Base-by-base conservation (phyloP, 306 rosid genomes). In the Hippophae tibetana region DNA sequence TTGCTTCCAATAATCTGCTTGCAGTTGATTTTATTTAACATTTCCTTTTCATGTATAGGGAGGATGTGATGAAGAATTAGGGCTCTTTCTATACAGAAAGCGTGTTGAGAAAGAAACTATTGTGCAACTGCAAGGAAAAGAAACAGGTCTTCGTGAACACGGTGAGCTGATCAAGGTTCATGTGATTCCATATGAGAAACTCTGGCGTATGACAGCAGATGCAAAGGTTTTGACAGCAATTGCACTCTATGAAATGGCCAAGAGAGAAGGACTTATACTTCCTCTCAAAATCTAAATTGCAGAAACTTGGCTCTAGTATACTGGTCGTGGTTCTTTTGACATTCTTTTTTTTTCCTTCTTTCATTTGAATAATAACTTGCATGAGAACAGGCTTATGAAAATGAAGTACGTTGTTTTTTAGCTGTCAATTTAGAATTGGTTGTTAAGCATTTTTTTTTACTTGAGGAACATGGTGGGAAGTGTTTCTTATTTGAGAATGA, bases 51-150 rank as follows among this genome's bases (percentile, higher is more conserved):
- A 5, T 65, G 58, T 48, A 9, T 57, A 90, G 98, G 98, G 98
- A 62, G 95, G 96, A 62, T 92, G 96, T 27, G 96, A 87, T 10
- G 98, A 92, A 76, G 98, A 82, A 74, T 59, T 90, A 53, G 74
- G 95, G 72, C 70, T 87, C 54, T 85, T 79, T 70, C 79, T 90
- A 55, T 90, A 75, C 78, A 73, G 81, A 61, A 82, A 77, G 14
- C 58, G 9, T 23, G 95, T 82, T 53, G 77, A 57, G 52, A 83
- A 80, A 71, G 89, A 75, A 81, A 71, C 69, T 13, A 81, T 87
- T 51, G 56, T 70, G 42, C 84, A 80, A 67, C 80, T 92, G 57
- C 84, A 81, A 63, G 96, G 96, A 55, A 87, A 83, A 77, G 89
- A 87, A 69, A 73, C 95, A 0, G 98, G 98, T 23, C 93, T 87